Base-by-base conservation (phyloP, 2,329 filamentous ascomycete species). In the Cordyceps sp. region DNA sequence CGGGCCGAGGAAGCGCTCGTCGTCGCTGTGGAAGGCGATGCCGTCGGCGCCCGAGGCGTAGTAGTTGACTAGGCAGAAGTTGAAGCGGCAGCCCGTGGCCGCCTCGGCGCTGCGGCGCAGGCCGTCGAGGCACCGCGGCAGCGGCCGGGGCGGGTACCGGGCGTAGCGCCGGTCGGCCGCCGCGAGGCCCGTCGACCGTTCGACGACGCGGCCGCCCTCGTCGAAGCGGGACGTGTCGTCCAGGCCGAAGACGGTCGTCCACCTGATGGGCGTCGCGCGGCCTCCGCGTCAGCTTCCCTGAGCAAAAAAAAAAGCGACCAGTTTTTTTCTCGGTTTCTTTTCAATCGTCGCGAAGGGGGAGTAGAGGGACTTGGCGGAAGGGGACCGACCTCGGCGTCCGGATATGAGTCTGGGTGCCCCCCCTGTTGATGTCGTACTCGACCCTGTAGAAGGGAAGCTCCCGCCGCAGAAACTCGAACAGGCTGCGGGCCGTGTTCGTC, bases 1-100 rank as follows among this genome's bases (percentile, higher is more conserved):
- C 0, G 55, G 40, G 0, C 80, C 81, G 0, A 88, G 63, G 42
- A 88, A 90, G 6, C 69, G 62, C 57, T 88, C 82, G 45, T 88
- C 80, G 42, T 88, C 82, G 30, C 74, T 80, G 51, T 88, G 80
- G 45, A 78, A 88, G 10, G 74, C 69, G 30, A 88, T 88, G 41
- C 76, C 82, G 49, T 88, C 80, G 6, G 70, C 59, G 0, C 81
- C 80, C 4, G 68, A 69, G n/a, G 76, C 75, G 46, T 88, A 88
- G 55, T 88, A 88, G 46, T 88, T 88, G 5, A 88, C 78, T 2
- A 88, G 63, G 37, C 75, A 80, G 48, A 86, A 83, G 47, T 88
- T 88, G 54, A 78, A 88, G 1, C 47, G 63, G 44, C 69, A 69
- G n/a, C 64, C 65, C 1, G 77, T 81, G 0, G 70, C 68, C 5